Evolutionary conservation across 2,329 filamentous ascomycete genomes (phyloP), one percentile per base, ranked within the genome.

Genomic region (Penicillium sumatraense): DNA sequence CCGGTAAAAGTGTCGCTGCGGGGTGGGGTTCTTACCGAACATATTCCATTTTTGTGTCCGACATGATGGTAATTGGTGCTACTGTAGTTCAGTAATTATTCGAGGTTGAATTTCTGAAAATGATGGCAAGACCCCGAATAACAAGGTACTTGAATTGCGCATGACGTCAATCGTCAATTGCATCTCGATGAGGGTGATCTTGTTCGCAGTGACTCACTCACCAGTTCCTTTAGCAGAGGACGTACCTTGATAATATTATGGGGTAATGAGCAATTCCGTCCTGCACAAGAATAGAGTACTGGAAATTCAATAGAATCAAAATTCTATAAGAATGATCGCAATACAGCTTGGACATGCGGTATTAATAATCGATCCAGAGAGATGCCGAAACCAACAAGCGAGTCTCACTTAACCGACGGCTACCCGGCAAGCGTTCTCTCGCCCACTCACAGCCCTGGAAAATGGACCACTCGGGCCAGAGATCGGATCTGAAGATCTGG

Each of bases 21-120:
- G 23, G 23, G 40, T 2, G 40, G 40, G 40, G n/a, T 8, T 26
- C 40, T 9, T 27, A 44, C 40, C 40, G 40, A 18, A 44, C 40
- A 27, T 70, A 72, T 68, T 72, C 68, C 69, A 72, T 71, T 50
- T 71, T 56, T 44, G 58, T 62, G 6, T 57, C 52, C 16, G 65
- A 53, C 68, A 68, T 70, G 24, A 13, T 61, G 41, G 18, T 21
- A 20, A n/a, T n/a, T n/a, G n/a, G n/a, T n/a, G n/a, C n/a, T n/a
- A n/a, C n/a, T n/a, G n/a, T n/a, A n/a, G n/a, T n/a, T n/a, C n/a
- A n/a, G n/a, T n/a, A n/a, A 31, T 6, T 31, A 5, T 13, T 6
- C 11, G 1, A 31, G 11, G 7, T 31, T 31, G 11, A 31, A 31
- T 31, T 31, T 9, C 29, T 31, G 29, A 14, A n/a, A 14, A 31